A percentile compares a stretch with the other conserved stretches of the same genome.
Evolutionary conservation across 805 yeast genomes (phyloP).

Genomic region (Sugiyamaella floridensis): DNA sequence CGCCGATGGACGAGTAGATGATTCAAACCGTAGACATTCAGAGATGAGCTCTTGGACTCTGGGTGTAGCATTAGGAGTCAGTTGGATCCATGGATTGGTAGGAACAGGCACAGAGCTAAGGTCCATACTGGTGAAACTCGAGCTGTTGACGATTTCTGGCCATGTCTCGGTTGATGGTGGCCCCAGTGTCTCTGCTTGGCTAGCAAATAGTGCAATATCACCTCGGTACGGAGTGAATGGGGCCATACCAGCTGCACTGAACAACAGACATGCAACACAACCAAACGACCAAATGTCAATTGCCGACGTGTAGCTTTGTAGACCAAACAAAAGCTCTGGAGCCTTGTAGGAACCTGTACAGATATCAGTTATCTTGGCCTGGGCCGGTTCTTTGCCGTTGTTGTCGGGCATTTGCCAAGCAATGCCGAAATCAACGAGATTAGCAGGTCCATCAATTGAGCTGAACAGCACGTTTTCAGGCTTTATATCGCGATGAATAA

Average conservation of each 20-base stretch:
- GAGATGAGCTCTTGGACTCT: neutral
- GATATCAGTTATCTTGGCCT: conserved; percentile 41
- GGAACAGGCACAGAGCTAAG: conserved; percentile 3
- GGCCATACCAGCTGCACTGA: conserved; percentile 35
- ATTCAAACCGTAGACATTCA: conserved; percentile 11
- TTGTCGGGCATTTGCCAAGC: conserved; percentile 43
- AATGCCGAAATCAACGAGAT: conserved; percentile 62
- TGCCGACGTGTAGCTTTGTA: conserved; percentile 30
- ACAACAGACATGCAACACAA: conserved; percentile 49
- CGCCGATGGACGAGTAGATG: conserved; percentile 8
- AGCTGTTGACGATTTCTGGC: conserved; percentile 18
- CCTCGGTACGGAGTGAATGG: conserved; percentile 39
- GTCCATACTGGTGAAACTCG: conserved; percentile 14
- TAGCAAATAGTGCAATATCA: conserved; percentile 53
- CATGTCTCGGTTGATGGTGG: conserved; percentile 39
- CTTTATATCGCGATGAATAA: conserved; percentile 44
- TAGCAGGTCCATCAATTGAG: conserved; percentile 25
- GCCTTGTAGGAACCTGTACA: conserved; percentile 51
- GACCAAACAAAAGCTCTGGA: conserved; percentile 35
- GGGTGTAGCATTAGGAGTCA: neutral
- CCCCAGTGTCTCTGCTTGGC: conserved; percentile 54
- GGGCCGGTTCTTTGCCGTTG: conserved; percentile 36
- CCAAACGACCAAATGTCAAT: conserved; percentile 55
- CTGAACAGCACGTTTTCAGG: conserved; percentile 66
- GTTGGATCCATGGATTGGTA: neutral